A percentile compares a stretch with the other conserved stretches of the same genome.
phyloP scores from a whole-genome alignment of 768 basidiomycete species.

The Mycena belliarum region DNA sequence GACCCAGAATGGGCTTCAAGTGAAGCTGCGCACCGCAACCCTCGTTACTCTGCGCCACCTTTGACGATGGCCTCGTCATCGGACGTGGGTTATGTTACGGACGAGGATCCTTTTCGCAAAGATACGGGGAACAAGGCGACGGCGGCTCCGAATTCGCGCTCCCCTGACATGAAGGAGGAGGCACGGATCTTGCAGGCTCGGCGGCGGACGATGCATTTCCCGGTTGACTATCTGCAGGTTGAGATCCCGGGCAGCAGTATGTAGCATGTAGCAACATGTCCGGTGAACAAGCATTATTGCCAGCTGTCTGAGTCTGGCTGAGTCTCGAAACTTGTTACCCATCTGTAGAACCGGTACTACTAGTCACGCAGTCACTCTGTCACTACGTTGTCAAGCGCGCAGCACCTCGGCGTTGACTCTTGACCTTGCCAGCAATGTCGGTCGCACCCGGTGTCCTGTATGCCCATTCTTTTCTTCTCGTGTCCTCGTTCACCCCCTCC shows the following conservation, averaged over 20 bases:
- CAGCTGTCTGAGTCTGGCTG: no score
- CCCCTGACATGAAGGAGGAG: slow-evolving; percentile 10
- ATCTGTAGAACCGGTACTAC: no score
- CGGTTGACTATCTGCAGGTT: slow-evolving; percentile 12
- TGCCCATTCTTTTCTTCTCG: slow-evolving; percentile 26
- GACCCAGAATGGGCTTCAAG: background rate
- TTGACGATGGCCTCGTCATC: background rate
- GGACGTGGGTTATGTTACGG: background rate
- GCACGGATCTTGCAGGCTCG: slow-evolving; percentile 1
- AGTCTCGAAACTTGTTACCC: no score
- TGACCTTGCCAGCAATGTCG: slow-evolving; percentile 38
- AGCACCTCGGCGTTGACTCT: background rate
- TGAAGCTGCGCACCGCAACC: background rate
- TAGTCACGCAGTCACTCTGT: no score
- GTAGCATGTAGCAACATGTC: no score
- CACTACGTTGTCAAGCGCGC: slow-evolving; percentile 2
- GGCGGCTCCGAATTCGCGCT: slow-evolving; percentile 1
- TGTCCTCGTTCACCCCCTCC: slow-evolving; percentile 16
- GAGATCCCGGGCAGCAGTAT: background rate
- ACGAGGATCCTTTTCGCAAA: slow-evolving; percentile 19
- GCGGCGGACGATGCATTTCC: background rate
- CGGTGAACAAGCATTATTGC: no score
- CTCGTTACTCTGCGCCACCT: slow-evolving; percentile 17
- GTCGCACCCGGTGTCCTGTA: slow-evolving; percentile 48
- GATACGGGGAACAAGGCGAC: slow-evolving; percentile 2